Percentiles rank a stretch among this genome's conserved stretches.
phyloP scores from a whole-genome alignment of 2,329 filamentous ascomycete genomes.

The Fusarium sp. region DNA sequence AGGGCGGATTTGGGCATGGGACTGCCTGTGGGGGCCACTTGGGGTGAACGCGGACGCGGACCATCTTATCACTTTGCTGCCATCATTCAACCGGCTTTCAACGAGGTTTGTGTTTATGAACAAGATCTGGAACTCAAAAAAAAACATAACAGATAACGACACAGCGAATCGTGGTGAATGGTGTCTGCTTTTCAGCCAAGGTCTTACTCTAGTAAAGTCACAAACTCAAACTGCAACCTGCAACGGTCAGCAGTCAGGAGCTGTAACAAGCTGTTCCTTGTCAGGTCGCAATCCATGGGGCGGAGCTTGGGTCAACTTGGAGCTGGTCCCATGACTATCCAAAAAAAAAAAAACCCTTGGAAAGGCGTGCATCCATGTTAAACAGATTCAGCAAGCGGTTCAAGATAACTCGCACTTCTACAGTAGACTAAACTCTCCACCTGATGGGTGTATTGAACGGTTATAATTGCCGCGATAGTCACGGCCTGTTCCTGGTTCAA shows the following conservation, averaged over 20 bases:
- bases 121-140: conserved; percentile 5
- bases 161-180: background rate
- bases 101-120: background rate
- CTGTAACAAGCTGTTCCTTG: conserved; percentile 30
- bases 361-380: conserved; percentile 26
- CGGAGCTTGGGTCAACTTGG: conserved; percentile 44
- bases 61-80: conserved; percentile 6
- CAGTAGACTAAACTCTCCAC: conserved; percentile 9
- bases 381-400: conserved; percentile 27
- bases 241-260: conserved; percentile 15
- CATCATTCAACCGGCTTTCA: conserved; percentile 8
- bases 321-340: conserved; percentile 45
- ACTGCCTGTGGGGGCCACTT: conserved; percentile 29
- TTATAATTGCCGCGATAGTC: conserved; percentile 41
- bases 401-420: background rate
- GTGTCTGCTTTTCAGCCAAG: background rate
- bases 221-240: conserved; percentile 17
- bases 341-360: conserved; percentile 45
- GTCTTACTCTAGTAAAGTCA: background rate
- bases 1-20: conserved; percentile 1
- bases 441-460: conserved; percentile 10
- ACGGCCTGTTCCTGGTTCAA: conserved; percentile 12
- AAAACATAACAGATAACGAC: conserved; percentile 5
- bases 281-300: conserved; percentile 29
- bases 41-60: conserved; percentile 1